phyloP scores from a whole-genome alignment of 1,284 basidiomycete species.

The Cutaneotrichosporon dermatis region DNA sequence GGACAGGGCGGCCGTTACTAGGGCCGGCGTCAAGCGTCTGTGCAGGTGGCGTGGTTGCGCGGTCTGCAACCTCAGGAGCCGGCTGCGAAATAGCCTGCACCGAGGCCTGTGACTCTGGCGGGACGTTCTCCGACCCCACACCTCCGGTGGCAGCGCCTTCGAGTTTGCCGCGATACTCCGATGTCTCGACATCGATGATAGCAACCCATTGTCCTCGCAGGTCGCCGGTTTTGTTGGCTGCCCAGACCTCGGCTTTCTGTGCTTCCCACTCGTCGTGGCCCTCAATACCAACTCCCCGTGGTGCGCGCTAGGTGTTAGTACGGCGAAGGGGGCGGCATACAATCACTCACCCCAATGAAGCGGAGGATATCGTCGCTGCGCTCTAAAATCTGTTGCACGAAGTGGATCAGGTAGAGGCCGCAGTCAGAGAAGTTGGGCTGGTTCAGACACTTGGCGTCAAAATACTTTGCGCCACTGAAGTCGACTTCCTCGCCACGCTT shows the following conservation, averaged over 20 bases:
- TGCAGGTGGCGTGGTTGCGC: no score
- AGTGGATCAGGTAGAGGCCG: constrained; percentile 52
- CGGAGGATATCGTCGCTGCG: constrained; percentile 31
- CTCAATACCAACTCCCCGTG: constrained; percentile 11
- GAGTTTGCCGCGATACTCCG: neutral
- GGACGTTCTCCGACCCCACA: no score
- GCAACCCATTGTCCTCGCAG: constrained; percentile 20
- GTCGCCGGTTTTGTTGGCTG: constrained; percentile 8
- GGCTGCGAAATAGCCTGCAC: neutral
- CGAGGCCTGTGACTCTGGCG: neutral
- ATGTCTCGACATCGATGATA: constrained; percentile 19
- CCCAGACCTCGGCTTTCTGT: constrained; percentile 17
- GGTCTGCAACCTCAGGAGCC: no score
- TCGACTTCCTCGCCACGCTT: constrained; percentile 56
- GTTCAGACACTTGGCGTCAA: constrained; percentile 42
- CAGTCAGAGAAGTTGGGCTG: constrained; percentile 55
- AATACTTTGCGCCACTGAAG: constrained; percentile 47
- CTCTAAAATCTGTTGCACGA: constrained; percentile 40
- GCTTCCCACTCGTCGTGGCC: constrained; percentile 12
- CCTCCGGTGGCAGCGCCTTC: neutral
- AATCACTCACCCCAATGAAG: constrained; percentile 37
- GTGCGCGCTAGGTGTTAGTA: constrained; percentile 17
- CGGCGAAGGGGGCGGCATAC: no score
- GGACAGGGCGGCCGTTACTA: no score
- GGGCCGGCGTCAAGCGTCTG: no score